These are phyloP conservation scores for Trichoderma endophyticum DNA, from an alignment of 2,329 filamentous ascomycete species.

Conservation along the genomic window DNA sequence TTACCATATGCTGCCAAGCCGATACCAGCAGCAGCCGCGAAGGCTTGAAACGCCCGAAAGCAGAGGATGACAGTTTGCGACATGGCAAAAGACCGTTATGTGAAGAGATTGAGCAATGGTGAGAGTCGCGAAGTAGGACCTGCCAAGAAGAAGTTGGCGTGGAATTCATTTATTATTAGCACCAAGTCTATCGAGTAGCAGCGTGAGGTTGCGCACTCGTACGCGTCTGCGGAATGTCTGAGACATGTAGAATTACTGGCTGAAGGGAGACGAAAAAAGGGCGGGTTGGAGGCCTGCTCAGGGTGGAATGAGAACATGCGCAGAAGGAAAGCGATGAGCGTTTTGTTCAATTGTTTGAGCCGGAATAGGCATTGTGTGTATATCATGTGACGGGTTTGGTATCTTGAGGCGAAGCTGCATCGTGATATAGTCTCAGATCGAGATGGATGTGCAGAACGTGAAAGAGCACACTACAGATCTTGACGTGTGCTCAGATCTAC, in stretches of 20 bases:
- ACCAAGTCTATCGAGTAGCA: not conserved
- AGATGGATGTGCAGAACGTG: not conserved
- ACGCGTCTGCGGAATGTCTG: not conserved
- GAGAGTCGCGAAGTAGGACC: not conserved
- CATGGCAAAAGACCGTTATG: constrained; percentile 16
- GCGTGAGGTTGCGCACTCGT: not conserved
- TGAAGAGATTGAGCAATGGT: not conserved
- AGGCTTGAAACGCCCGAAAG: constrained; percentile 23
- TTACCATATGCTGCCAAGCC: constrained; percentile 24
- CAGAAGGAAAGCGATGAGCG: not conserved
- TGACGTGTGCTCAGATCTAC: not conserved
- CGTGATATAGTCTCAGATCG: not conserved
- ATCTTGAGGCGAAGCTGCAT: not conserved
- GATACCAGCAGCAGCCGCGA: constrained; percentile 22
- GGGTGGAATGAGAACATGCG: not conserved
- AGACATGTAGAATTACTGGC: constrained; percentile 2
- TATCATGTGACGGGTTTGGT: not conserved
- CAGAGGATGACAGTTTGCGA: constrained; percentile 16
- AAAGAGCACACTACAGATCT: not conserved
- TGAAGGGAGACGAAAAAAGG: constrained; percentile 6
- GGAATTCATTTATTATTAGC: not conserved
- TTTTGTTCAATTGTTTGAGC: not conserved
- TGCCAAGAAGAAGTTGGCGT: not conserved
- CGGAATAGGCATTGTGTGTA: not conserved
- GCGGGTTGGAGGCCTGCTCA: not conserved